Evolutionary conservation across 768 basidiomycete genomes (phyloP).

Genomic region (Solioccasus polychromus): DNA sequence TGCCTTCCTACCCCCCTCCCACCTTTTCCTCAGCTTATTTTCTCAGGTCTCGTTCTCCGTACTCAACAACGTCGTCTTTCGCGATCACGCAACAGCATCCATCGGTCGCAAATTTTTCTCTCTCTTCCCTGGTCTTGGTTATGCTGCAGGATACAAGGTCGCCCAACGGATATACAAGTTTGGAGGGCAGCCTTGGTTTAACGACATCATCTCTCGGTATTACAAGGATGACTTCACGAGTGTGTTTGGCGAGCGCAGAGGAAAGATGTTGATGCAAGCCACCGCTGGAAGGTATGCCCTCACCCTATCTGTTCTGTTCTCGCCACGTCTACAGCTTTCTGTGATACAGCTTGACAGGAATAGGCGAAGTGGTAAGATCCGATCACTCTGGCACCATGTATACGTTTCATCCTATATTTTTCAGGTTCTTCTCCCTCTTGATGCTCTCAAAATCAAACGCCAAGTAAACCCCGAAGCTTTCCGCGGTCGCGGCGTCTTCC

Average conservation of each 20-base stretch:
- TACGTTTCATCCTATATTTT: neutral
- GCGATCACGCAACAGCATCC: slow-evolving; percentile 71
- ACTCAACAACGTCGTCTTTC: slow-evolving; percentile 81
- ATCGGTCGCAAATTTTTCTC: slow-evolving; percentile 72
- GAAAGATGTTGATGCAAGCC: slow-evolving; percentile 95
- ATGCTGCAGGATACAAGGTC: slow-evolving; percentile 98
- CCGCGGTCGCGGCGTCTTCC: slow-evolving; percentile 86
- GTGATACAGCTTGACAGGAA: slow-evolving; percentile 56
- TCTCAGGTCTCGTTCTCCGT: slow-evolving; percentile 62
- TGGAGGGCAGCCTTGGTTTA: slow-evolving; percentile 97
- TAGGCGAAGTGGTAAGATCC: slow-evolving; percentile 88
- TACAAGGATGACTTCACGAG: slow-evolving; percentile 81
- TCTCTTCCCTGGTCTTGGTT: slow-evolving; percentile 97
- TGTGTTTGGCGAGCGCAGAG: slow-evolving; percentile 89
- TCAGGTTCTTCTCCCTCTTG: slow-evolving; percentile 94
- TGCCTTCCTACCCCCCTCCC: slow-evolving; percentile 15
- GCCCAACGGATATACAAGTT: slow-evolving; percentile 96
- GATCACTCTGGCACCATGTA: neutral
- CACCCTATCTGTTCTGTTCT: neutral
- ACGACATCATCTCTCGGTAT: slow-evolving; percentile 82
- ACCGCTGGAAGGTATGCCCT: slow-evolving; percentile 78
- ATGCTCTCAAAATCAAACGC: slow-evolving; percentile 97
- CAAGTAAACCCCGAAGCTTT: slow-evolving; percentile 99
- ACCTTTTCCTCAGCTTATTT: neutral
- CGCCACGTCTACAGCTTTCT: neutral